Conservation (phyloP, 352 stramenopile genomes). For the Phytopythium mirpurense region DNA sequence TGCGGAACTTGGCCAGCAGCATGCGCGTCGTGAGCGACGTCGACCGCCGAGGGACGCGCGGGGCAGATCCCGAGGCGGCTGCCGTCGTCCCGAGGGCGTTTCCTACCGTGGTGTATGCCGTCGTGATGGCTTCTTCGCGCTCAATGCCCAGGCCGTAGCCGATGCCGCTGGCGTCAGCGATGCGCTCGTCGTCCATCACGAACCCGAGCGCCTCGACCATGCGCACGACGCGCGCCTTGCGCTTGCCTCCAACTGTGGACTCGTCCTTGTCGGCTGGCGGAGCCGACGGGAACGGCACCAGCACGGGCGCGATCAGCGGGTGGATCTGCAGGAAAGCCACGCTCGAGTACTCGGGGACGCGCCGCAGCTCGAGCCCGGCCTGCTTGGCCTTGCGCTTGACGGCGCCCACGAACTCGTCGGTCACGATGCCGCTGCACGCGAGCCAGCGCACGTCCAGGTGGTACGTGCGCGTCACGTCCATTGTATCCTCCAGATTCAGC, state of each 20-base stretch:
- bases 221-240: slow-evolving; percentile 20
- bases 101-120: neutral
- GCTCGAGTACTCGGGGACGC: slow-evolving; percentile 71
- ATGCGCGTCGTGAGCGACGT: slow-evolving; percentile 27
- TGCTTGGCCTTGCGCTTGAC: slow-evolving; percentile 66
- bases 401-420: slow-evolving; percentile 68
- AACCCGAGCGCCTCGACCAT: slow-evolving; percentile 51
- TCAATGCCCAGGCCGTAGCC: slow-evolving; percentile 64
- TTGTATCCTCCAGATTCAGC: slow-evolving; percentile 57
- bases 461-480: slow-evolving; percentile 50
- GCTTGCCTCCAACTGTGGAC: slow-evolving; percentile 4
- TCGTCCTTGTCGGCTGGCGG: too few species aligned
- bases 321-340: slow-evolving; percentile 73
- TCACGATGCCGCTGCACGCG: slow-evolving; percentile 67
- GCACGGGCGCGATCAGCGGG: slow-evolving; percentile 58
- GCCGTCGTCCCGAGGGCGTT: neutral
- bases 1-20: slow-evolving; percentile 37
- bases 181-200: slow-evolving; percentile 60
- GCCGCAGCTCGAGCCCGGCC: slow-evolving; percentile 52
- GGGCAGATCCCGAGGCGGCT: neutral
- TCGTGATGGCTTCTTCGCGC: slow-evolving; percentile 16
- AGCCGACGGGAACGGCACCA: slow-evolving; percentile 49
- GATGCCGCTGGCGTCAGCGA: slow-evolving; percentile 59
- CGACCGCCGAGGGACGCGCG: slow-evolving; percentile 24
- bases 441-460: slow-evolving; percentile 76